A percentile compares a stretch with the other conserved stretches of the same genome.
Conservation (phyloP, 1,139 yeast species). For the Diutina catenulata region DNA sequence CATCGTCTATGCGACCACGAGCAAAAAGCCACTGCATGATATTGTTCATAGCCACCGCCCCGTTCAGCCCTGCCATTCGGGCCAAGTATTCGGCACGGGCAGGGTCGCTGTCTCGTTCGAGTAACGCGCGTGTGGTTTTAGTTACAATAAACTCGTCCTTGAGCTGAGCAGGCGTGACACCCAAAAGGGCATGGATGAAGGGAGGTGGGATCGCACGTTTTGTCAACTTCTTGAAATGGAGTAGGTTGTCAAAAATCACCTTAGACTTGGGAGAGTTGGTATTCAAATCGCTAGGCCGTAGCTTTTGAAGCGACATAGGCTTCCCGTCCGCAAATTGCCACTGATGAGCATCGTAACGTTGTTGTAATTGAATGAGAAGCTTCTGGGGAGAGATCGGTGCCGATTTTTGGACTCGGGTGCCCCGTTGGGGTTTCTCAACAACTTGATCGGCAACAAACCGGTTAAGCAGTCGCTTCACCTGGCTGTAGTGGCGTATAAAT, state of each 20-base stretch:
- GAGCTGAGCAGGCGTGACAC: constrained; percentile 43
- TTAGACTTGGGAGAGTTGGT: not conserved
- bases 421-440: too few species aligned
- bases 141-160: constrained; percentile 46
- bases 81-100: constrained; percentile 44
- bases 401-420: too few species aligned
- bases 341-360: constrained; percentile 1
- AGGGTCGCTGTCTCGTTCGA: constrained; percentile 31
- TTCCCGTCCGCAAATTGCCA: constrained; percentile 3
- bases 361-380: not conserved
- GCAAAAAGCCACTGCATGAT: constrained; percentile 38
- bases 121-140: constrained; percentile 37
- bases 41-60: constrained; percentile 51
- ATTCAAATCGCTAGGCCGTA: not conserved
- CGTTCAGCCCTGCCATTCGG: constrained; percentile 34
- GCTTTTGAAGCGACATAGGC: not conserved
- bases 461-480: not conserved
- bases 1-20: constrained; percentile 27
- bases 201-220: not conserved
- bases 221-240: not conserved
- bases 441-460: too few species aligned
- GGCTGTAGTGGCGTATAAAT: too few species aligned
- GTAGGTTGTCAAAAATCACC: constrained; percentile 1
- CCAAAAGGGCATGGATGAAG: constrained; percentile 34
- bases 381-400: not conserved